phyloP scores from a whole-genome alignment of 2,329 filamentous ascomycete species.

The Thelonectria olida region DNA sequence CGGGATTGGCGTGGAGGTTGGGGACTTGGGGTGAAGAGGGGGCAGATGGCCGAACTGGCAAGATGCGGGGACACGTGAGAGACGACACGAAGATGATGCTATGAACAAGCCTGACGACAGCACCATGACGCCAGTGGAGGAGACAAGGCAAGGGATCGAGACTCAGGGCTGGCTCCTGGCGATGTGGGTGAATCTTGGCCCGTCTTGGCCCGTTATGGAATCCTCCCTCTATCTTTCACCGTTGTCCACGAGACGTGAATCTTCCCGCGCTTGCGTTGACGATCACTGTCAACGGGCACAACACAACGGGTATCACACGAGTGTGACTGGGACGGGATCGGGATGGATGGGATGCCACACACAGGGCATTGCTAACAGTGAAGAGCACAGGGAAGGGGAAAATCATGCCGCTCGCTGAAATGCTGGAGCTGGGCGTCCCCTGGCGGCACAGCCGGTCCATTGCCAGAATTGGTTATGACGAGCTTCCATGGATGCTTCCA shows the following conservation, averaged over 20 bases:
- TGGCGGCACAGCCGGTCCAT: slow-evolving; percentile 23
- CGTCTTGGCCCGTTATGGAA: neutral
- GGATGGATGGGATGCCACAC: slow-evolving; percentile 15
- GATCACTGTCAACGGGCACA: slow-evolving; percentile 6
- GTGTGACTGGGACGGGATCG: slow-evolving; percentile 17
- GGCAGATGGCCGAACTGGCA: slow-evolving; percentile 17
- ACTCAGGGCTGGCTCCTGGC: slow-evolving; percentile 12
- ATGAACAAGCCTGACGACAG: slow-evolving; percentile 23
- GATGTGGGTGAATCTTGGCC: neutral
- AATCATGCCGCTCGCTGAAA: slow-evolving; percentile 23
- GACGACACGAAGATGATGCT: slow-evolving; percentile 36
- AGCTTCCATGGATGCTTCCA: slow-evolving; percentile 41
- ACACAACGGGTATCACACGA: no score
- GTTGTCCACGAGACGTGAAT: slow-evolving; percentile 2
- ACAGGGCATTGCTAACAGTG: neutral
- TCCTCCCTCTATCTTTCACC: neutral
- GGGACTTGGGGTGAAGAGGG: slow-evolving; percentile 19
- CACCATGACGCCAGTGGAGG: slow-evolving; percentile 35
- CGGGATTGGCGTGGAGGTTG: slow-evolving; percentile 36
- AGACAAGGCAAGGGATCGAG: slow-evolving; percentile 18
- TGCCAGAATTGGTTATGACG: slow-evolving; percentile 37
- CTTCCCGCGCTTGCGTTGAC: slow-evolving; percentile 14
- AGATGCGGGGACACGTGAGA: slow-evolving; percentile 44
- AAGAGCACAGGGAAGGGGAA: slow-evolving; percentile 4
- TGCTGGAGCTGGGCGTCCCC: slow-evolving; percentile 20